Conservation (phyloP, 768 basidiomycete genomes). For the Hypholoma sublateritium region DNA sequence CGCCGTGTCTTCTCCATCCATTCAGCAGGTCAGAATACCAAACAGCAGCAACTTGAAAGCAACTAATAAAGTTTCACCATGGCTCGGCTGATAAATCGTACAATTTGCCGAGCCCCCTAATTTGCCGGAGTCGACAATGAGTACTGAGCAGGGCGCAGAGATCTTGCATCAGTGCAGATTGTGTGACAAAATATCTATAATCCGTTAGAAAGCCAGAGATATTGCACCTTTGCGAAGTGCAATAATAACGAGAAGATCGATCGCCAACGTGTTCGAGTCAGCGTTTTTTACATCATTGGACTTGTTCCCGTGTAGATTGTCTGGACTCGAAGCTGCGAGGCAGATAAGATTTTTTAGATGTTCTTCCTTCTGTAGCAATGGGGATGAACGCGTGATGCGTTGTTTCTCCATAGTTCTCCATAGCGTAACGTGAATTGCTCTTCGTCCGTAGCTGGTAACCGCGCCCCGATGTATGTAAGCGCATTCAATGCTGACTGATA, state of each 20-base stretch:
- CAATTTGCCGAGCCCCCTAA: constrained; percentile 4
- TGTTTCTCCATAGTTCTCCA: constrained; percentile 3
- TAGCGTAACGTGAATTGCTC: constrained; percentile 7
- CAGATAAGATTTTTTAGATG: too few species aligned
- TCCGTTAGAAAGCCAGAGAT: too few species aligned
- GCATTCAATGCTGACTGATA: neutral
- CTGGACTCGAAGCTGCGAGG: too few species aligned
- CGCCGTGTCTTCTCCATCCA: neutral
- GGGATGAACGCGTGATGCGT: neutral
- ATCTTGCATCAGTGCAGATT: too few species aligned
- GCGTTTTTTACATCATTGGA: neutral
- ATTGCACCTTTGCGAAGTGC: too few species aligned
- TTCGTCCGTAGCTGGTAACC: constrained; percentile 2
- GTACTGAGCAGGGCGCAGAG: neutral
- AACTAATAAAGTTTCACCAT: constrained; percentile 1
- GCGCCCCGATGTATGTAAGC: constrained; percentile 1
- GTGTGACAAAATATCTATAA: too few species aligned
- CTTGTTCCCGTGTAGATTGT: neutral
- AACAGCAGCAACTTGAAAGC: neutral
- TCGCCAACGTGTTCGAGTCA: too few species aligned
- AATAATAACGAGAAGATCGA: too few species aligned
- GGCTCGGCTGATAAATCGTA: neutral
- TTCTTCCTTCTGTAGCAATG: neutral
- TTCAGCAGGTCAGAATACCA: neutral
- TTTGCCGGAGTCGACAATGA: neutral